Base-by-base conservation (phyloP, 2,329 filamentous ascomycete genomes). In the Penicillium sp. region DNA sequence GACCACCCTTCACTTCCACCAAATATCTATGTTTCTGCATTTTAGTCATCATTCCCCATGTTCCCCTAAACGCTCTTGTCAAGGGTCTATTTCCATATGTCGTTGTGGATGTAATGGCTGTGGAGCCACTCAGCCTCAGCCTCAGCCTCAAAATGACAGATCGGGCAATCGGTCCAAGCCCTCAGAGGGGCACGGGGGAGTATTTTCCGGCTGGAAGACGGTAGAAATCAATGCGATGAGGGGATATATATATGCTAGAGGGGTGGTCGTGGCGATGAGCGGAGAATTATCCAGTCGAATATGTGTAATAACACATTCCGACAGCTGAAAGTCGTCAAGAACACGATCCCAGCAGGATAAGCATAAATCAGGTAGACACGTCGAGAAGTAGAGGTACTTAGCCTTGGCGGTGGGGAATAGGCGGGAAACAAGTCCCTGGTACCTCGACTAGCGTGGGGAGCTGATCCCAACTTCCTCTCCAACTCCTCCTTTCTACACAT, bases 371-470 rank as follows among this genome's bases (percentile, higher is more conserved):
- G 18, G 39, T 43, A 24, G 39, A 39, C 36, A 39, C 36, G 36
- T 36, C 13, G 8, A 5, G 14, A 40, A 34, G 18, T 47, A 22
- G 27, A 40, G 22, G 48, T 34, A 39, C 49, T 38, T 45, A 29
- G 27, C 18, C 38, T 55, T 55, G 48, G 52, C 52, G 52, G 52
- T 55, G 52, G 52, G 22, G 52, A 47, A n/a, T 34, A 8, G 11
- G 32, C 29, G 47, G 38, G 38, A 43, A 32, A 22, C 42, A 38
- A 34, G 48, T 50, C 21, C 39, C 48, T 34, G 31, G 43, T 52
- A 42, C 52, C 52, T 52, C 43, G 46, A 54, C 43, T 55, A 51
- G 52, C 43, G 47, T 55, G 43, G 36, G 52, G 14, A 42, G 52
- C 52, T 42, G 50, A 43, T 46, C 47, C 42, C 43, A 47, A 47